These are phyloP conservation scores for Limtongia smithiae DNA, from an alignment of 805 yeast genomes.

Conservation along the genomic window DNA sequence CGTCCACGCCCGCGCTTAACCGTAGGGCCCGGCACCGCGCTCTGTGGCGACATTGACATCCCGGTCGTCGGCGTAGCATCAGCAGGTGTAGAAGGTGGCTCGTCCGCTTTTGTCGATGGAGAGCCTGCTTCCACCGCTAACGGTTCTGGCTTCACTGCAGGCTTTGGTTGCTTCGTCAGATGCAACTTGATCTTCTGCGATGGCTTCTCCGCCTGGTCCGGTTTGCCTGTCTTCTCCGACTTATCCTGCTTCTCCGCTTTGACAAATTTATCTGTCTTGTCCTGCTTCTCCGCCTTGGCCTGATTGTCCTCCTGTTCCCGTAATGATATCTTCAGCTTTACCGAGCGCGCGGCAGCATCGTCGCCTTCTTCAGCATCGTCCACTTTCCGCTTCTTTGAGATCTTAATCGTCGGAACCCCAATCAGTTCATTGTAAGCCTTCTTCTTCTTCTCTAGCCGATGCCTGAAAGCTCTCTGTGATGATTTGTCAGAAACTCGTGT, in stretches of 20 bases:
- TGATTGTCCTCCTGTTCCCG: constrained; percentile 10
- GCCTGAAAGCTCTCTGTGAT: constrained; percentile 12
- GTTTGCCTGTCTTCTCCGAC: background rate
- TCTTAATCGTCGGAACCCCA: constrained; percentile 9
- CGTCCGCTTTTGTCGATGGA: background rate
- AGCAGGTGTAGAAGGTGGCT: background rate
- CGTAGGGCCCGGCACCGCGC: background rate
- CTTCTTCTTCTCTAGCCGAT: constrained; percentile 7
- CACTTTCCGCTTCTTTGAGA: constrained; percentile 21
- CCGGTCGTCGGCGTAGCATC: background rate
- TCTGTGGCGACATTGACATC: background rate
- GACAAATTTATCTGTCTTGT: constrained; percentile 27
- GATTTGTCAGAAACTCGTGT: too few relatives aligned
- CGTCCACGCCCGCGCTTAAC: constrained; percentile 3
- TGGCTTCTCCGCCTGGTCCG: background rate
- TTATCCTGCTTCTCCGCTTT: background rate
- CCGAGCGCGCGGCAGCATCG: constrained; percentile 16
- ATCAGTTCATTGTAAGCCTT: constrained; percentile 3
- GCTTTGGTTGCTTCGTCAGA: background rate
- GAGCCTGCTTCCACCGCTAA: background rate
- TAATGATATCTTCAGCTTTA: constrained; percentile 25
- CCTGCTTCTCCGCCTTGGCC: constrained; percentile 9
- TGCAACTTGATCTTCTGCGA: background rate
- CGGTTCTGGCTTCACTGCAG: background rate
- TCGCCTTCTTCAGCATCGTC: constrained; percentile 16